Evolutionary conservation across 345 rosid genomes (phyloP).

Genomic region (Orychophragmus violaceus): DNA sequence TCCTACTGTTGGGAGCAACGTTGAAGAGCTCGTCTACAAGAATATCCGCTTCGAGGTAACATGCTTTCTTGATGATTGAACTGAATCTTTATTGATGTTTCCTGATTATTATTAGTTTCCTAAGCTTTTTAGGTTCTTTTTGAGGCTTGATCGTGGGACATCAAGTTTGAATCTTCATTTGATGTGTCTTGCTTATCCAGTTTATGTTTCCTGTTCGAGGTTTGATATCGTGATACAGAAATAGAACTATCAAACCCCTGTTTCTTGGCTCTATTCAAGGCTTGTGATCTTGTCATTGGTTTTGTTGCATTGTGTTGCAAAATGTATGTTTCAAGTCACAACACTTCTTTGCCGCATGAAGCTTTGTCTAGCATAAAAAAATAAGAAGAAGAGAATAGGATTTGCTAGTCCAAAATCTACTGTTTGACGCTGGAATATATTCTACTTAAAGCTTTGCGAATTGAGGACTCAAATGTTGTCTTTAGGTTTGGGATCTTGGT

Average conservation of each 20-base stretch:
- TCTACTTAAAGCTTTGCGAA: neutral
- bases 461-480: neutral
- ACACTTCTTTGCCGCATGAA: neutral
- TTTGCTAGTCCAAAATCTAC: neutral
- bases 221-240: neutral
- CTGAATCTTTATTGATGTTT: neutral
- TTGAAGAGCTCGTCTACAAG: slow-evolving; percentile 94
- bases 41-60: slow-evolving; percentile 88
- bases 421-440: neutral
- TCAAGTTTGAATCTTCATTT: neutral
- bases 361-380: too few species aligned
- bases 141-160: too few species aligned
- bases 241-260: neutral
- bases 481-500: slow-evolving; percentile 89
- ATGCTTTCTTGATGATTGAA: too few species aligned
- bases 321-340: neutral
- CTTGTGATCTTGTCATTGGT: neutral
- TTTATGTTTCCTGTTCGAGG: neutral
- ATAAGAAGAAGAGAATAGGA: too few species aligned
- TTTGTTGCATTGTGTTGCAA: neutral
- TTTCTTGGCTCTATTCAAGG: neutral
- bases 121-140: neutral
- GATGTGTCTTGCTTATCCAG: neutral
- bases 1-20: slow-evolving; percentile 94
- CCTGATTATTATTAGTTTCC: neutral